Percentiles rank a stretch among this genome's conserved stretches.
phyloP scores from a whole-genome alignment of 1,284 basidiomycete genomes.

The Marasmius fiardii region DNA sequence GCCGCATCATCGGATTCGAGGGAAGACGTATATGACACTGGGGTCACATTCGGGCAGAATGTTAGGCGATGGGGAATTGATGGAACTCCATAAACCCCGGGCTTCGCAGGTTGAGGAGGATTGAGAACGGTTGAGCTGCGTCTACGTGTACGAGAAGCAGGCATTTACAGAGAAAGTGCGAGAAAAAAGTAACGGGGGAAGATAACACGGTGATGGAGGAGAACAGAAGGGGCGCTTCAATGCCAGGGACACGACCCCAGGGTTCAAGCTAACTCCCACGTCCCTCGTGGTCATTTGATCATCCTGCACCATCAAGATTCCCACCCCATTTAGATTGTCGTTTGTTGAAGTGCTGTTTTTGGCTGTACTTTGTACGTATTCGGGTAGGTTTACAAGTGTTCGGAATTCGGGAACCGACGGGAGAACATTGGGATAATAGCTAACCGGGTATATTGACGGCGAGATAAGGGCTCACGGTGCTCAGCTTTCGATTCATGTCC shows the following conservation, averaged over 20 bases:
- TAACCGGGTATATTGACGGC: too few species aligned
- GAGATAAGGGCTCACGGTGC: too few species aligned
- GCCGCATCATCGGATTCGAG: slow-evolving; percentile 38
- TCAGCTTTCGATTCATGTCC: too few species aligned
- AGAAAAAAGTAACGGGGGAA: not conserved
- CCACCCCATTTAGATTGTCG: not conserved
- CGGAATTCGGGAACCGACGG: too few species aligned
- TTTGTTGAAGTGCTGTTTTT: not conserved
- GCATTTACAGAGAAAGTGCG: not conserved
- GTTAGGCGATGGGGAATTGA: slow-evolving; percentile 51
- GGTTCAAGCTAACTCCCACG: not conserved
- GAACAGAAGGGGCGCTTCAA: not conserved
- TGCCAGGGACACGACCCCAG: too few species aligned
- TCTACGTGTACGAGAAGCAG: not conserved
- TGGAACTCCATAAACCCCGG: slow-evolving; percentile 48
- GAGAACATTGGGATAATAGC: too few species aligned
- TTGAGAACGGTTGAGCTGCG: not conserved
- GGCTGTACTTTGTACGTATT: not conserved
- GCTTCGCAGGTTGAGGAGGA: slow-evolving; percentile 34
- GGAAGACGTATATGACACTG: slow-evolving; percentile 46
- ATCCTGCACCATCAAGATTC: not conserved
- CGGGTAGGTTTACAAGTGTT: too few species aligned
- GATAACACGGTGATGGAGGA: not conserved
- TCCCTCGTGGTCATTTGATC: not conserved
- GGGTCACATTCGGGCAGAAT: slow-evolving; percentile 72